Percentiles rank a stretch among this genome's conserved stretches.
phyloP scores from a whole-genome alignment of 208 protist genomes.

The Acanthamoeba divionensis region DNA sequence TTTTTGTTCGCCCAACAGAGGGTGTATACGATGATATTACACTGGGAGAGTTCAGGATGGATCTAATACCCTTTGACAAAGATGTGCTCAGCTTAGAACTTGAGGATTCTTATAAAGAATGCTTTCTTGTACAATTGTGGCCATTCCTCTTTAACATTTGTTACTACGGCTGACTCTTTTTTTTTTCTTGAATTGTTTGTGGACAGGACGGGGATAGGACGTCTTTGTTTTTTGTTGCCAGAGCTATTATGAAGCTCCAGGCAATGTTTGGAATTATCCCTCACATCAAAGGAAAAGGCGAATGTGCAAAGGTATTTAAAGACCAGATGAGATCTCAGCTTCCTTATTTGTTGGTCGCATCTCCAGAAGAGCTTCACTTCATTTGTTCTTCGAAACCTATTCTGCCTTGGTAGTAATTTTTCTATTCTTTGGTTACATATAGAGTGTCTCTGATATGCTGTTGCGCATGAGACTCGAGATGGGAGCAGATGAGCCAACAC shows the following conservation, averaged over 20 bases:
- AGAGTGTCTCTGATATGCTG: conserved; percentile 69
- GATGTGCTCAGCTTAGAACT: conserved; percentile 78
- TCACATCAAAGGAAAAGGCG: conserved; percentile 68
- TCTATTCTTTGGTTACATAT: too few relatives aligned
- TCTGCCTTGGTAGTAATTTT: too few relatives aligned
- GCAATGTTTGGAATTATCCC: conserved; percentile 70
- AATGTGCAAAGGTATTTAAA: conserved; percentile 40
- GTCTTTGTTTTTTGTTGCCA: conserved; percentile 70
- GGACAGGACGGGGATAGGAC: conserved; percentile 71
- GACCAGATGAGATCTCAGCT: too few relatives aligned
- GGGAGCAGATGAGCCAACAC: conserved; percentile 15
- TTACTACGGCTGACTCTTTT: background rate
- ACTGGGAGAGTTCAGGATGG: conserved; percentile 62
- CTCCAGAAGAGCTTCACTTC: conserved; percentile 49
- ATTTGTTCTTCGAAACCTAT: conserved; percentile 8
- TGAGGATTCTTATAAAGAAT: conserved; percentile 63
- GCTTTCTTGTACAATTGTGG: conserved; percentile 42
- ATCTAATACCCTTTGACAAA: conserved; percentile 77
- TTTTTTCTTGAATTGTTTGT: background rate
- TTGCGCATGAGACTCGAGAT: conserved; percentile 70
- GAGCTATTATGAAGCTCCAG: conserved; percentile 75
- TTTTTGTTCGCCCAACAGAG: background rate
- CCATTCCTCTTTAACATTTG: background rate
- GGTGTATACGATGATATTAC: conserved; percentile 20
- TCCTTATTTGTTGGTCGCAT: conserved; percentile 33